Conservation (phyloP, 2,329 filamentous ascomycete genomes). For the Phialophora verrucosa region DNA sequence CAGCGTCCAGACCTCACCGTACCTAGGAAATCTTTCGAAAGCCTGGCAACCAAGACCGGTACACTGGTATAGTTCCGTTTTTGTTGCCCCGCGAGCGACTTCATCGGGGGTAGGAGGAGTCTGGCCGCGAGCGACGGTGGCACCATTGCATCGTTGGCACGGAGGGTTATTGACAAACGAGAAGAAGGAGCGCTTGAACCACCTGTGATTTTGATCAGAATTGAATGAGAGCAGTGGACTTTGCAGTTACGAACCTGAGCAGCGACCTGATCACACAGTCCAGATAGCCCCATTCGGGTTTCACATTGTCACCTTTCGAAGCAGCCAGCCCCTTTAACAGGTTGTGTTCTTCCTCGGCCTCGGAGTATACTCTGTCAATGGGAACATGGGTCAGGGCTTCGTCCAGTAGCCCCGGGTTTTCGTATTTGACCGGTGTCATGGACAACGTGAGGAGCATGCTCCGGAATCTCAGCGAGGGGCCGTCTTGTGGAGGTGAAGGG, state of each 20-base stretch:
- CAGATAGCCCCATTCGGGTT: constrained; percentile 94
- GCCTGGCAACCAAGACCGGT: constrained; percentile 74
- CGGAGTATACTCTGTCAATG: constrained; percentile 86
- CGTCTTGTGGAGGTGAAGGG: constrained; percentile 77
- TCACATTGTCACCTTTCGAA: constrained; percentile 78
- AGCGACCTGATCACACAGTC: constrained; percentile 92
- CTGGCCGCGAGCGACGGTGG: constrained; percentile 82
- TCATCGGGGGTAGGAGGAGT: constrained; percentile 87
- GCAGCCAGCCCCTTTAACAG: constrained; percentile 85
- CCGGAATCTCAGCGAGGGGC: constrained; percentile 73
- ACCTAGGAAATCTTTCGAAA: constrained; percentile 89
- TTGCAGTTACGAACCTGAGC: constrained; percentile 66
- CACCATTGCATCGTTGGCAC: constrained; percentile 79
- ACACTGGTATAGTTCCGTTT: constrained; percentile 90
- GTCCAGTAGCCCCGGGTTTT: constrained; percentile 92
- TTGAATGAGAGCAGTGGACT: constrained; percentile 16
- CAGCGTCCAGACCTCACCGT: constrained; percentile 92
- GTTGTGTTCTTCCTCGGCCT: constrained; percentile 92
- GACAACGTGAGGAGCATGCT: constrained; percentile 86
- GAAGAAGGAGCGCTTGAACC: constrained; percentile 96
- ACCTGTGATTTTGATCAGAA: constrained; percentile 58
- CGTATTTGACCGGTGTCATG: constrained; percentile 87
- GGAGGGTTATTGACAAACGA: constrained; percentile 95
- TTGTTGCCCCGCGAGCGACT: constrained; percentile 80
- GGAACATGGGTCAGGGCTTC: constrained; percentile 88